Conservation (phyloP, 805 yeast genomes). For the Zygosaccharomyces bisporus region DNA sequence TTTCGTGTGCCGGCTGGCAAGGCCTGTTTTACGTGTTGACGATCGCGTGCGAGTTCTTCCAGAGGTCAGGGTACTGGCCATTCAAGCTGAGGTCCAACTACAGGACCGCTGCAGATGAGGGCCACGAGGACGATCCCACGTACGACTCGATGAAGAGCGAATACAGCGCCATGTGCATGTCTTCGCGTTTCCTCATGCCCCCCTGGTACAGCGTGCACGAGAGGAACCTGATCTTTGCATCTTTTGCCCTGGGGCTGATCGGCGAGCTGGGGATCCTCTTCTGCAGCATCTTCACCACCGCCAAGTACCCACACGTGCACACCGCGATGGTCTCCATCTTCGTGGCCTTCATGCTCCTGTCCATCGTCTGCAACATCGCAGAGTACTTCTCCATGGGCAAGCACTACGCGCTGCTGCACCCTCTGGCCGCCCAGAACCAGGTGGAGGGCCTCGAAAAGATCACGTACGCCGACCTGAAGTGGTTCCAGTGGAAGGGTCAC, state of each 20-base stretch:
- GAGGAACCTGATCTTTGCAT: constrained; percentile 40
- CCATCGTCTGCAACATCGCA: constrained; percentile 42
- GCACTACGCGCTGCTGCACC: constrained; percentile 41
- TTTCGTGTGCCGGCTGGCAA: constrained; percentile 71
- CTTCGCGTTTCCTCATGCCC: constrained; percentile 32
- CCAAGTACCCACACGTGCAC: constrained; percentile 52
- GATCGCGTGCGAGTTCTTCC: constrained; percentile 55
- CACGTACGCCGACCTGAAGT: constrained; percentile 17
- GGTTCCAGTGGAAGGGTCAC: constrained; percentile 36
- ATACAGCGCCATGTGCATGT: constrained; percentile 19
- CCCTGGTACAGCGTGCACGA: constrained; percentile 41
- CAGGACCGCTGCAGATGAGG: constrained; percentile 43
- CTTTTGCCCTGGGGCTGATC: constrained; percentile 44
- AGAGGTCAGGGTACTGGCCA: constrained; percentile 52
- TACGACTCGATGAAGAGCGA: constrained; percentile 18
- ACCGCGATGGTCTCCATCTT: constrained; percentile 68
- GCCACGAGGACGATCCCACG: constrained; percentile 15
- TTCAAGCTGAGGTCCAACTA: constrained; percentile 14
- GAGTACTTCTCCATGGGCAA: constrained; percentile 48
- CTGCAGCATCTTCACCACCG: constrained; percentile 70
- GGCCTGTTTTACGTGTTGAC: constrained; percentile 69
- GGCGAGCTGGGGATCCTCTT: constrained; percentile 73
- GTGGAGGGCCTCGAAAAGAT: constrained; percentile 20
- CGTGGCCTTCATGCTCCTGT: constrained; percentile 59
- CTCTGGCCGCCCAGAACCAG: constrained; percentile 23